These are phyloP conservation scores for Aspergillus sp. DNA, from an alignment of 2,329 filamentous ascomycete species.

Conservation along the genomic window DNA sequence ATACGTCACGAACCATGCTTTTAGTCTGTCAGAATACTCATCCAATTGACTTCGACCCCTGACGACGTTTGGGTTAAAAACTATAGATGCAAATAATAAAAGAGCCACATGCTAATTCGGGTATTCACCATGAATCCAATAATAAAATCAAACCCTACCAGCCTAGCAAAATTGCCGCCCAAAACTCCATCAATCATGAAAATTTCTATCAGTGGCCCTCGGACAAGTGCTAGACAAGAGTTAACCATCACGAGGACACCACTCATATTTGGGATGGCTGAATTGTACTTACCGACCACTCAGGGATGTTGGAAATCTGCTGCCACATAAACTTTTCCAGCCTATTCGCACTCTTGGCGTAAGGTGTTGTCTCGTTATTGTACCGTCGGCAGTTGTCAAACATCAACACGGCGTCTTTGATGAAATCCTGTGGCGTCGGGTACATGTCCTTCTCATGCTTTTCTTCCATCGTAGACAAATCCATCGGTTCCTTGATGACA, in stretches of 20 bases:
- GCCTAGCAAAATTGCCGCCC: conserved; percentile 4
- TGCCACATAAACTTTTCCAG: conserved; percentile 94
- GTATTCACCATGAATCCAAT: conserved; percentile 9
- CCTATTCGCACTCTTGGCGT: conserved; percentile 92
- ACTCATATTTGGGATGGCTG: neutral
- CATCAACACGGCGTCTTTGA: conserved; percentile 81
- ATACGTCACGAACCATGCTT: conserved; percentile 2
- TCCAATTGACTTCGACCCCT: conserved; percentile 1
- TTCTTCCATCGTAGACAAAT: conserved; percentile 90
- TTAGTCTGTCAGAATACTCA: neutral
- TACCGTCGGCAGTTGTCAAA: conserved; percentile 95
- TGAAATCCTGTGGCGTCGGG: conserved; percentile 85
- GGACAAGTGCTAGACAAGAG: conserved; percentile 38
- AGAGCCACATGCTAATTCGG: conserved; percentile 11
- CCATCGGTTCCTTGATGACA: conserved; percentile 98
- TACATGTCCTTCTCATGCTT: conserved; percentile 95
- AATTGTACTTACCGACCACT: conserved; percentile 68
- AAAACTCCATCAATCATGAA: conserved; percentile 13
- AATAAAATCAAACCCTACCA: neutral
- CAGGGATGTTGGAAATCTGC: conserved; percentile 85
- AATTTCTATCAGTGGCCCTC: conserved; percentile 33
- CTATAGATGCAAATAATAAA: neutral
- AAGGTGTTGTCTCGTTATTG: conserved; percentile 92
- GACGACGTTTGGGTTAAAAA: neutral
- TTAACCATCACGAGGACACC: neutral